Evolutionary conservation across 2,329 filamentous ascomycete genomes (phyloP).

Genomic region (Clonostachys byssicola): DNA sequence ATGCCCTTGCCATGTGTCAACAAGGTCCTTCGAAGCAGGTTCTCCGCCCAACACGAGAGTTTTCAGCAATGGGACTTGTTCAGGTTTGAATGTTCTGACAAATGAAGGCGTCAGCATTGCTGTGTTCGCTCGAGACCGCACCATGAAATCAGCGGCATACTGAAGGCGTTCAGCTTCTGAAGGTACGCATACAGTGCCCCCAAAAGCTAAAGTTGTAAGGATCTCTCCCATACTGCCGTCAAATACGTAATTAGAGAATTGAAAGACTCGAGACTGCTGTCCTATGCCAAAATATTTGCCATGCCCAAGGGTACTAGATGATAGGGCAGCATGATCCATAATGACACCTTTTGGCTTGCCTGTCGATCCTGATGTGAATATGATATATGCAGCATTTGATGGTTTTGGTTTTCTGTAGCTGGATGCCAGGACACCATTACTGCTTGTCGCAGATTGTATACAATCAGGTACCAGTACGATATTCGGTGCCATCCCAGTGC

Average conservation of each 20-base stretch:
- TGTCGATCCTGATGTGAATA: constrained; percentile 13
- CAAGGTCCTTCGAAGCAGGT: constrained; percentile 3
- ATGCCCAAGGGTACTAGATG: constrained; percentile 28
- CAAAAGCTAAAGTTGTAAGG: constrained; percentile 9
- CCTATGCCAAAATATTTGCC: neutral
- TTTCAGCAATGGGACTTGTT: constrained; percentile 3
- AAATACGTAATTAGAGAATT: constrained; percentile 46
- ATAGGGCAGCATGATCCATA: constrained; percentile 8
- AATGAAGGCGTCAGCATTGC: constrained; percentile 1
- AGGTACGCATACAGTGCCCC: constrained; percentile 13
- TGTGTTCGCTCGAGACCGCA: neutral
- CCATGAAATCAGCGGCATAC: neutral
- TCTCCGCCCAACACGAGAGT: constrained; percentile 11
- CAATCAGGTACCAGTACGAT: neutral
- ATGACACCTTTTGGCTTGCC: constrained; percentile 13
- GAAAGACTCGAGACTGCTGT: constrained; percentile 40
- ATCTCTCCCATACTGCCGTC: constrained; percentile 34
- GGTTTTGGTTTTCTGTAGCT: neutral
- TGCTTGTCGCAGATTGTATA: neutral
- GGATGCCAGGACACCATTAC: neutral
- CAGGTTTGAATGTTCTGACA: constrained; percentile 1
- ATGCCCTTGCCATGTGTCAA: constrained; percentile 8
- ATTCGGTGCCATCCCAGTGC: neutral
- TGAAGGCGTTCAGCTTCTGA: constrained; percentile 9
- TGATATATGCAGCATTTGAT: constrained; percentile 7